Evolutionary conservation across 73 alveolate species (phyloP).

Genomic region (Tetrahymena thermophila): DNA sequence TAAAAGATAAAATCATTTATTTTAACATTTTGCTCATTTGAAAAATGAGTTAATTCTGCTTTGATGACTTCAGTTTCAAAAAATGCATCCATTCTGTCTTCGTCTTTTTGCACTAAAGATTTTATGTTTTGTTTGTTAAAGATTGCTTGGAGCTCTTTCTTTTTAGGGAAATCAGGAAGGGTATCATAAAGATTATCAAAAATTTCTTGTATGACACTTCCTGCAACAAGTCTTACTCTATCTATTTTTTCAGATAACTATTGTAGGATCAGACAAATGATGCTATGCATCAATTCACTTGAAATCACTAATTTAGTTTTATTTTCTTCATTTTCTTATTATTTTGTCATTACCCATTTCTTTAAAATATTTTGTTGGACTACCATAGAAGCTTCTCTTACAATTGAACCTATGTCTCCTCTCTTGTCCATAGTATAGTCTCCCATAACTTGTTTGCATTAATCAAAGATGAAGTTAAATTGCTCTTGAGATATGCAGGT

Average conservation of each 20-base stretch:
- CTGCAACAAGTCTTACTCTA: constrained; percentile 41
- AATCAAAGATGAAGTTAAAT: constrained; percentile 4
- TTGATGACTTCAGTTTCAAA: constrained; percentile 27
- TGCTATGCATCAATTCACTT: background rate
- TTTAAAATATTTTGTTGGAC: background rate
- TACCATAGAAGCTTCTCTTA: constrained; percentile 29
- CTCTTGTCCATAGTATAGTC: constrained; percentile 31
- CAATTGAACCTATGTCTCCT: constrained; percentile 34
- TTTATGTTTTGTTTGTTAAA: constrained; percentile 2
- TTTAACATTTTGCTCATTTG: background rate
- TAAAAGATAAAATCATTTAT: constrained; percentile 22
- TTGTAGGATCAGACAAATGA: constrained; percentile 6
- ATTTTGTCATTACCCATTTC: background rate
- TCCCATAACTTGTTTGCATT: background rate
- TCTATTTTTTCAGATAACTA: constrained; percentile 35
- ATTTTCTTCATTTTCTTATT: background rate
- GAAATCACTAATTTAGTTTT: background rate
- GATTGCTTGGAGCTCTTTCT: background rate
- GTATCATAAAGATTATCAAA: background rate
- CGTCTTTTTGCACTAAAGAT: constrained; percentile 4
- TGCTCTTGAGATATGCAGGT: constrained; percentile 2
- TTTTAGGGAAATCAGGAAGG: background rate
- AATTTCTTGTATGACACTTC: constrained; percentile 27
- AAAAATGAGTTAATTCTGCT: constrained; percentile 22
- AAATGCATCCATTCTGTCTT: constrained; percentile 29